Evolutionary conservation across 208 protist species (phyloP).

Genomic region (Angomonas desouzai): DNA sequence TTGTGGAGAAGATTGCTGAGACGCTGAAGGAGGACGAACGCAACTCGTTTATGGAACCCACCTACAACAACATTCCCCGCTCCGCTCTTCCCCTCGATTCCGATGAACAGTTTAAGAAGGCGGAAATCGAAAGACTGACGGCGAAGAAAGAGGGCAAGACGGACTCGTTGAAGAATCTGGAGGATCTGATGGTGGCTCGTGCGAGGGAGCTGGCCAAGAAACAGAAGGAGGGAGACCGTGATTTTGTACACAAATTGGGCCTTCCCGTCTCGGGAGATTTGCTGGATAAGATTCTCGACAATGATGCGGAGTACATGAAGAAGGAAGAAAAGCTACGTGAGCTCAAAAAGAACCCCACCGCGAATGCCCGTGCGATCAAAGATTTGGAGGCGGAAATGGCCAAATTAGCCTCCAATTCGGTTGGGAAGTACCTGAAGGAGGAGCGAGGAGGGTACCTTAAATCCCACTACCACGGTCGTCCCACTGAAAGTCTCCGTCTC

Average conservation of each 20-base stretch:
- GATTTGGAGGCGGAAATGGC: constrained; percentile 27
- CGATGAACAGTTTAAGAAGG: constrained; percentile 26
- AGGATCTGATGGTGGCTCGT: constrained; percentile 40
- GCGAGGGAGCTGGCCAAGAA: constrained; percentile 48
- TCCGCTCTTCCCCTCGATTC: constrained; percentile 32
- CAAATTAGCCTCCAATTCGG: constrained; percentile 15
- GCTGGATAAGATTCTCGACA: constrained; percentile 27
- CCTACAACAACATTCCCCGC: constrained; percentile 62
- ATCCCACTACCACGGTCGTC: constrained; percentile 26
- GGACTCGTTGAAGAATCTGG: constrained; percentile 21
- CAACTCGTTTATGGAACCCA: constrained; percentile 32
- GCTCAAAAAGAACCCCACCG: constrained; percentile 28
- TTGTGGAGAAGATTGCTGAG: constrained; percentile 33
- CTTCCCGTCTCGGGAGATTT: constrained; percentile 15
- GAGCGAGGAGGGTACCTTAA: constrained; percentile 27
- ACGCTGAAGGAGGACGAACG: constrained; percentile 28
- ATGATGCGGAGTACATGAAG: constrained; percentile 18
- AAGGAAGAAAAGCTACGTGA: constrained; percentile 33
- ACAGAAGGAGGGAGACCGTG: constrained; percentile 34
- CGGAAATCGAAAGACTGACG: constrained; percentile 42
- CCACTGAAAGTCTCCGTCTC: constrained; percentile 19
- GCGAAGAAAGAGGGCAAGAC: constrained; percentile 37
- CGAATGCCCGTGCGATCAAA: constrained; percentile 38
- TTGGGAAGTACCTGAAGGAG: constrained; percentile 17
- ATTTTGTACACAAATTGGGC: constrained; percentile 24